Evolutionary conservation across 75 land plant species (phyloP), one percentile per base, ranked within the genome.

Genomic region (Pseudotsuga menziesii): DNA sequence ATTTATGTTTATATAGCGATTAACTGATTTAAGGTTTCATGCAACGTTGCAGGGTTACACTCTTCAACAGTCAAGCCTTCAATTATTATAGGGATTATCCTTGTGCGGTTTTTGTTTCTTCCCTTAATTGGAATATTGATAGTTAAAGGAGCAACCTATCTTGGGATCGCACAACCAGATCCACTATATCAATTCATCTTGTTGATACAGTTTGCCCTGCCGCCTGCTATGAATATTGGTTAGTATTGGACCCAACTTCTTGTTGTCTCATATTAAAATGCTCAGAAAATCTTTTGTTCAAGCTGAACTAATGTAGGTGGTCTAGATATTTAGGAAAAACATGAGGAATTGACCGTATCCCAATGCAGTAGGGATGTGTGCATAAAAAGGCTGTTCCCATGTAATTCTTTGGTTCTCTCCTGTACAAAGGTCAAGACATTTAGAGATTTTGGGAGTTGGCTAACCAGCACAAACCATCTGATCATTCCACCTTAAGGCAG

Each of bases 141-240:
- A 23, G 88, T 88, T 8, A 80, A 75, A 73, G 48, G 57, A 64
- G 94, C 86, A 23, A 4, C 25, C 12, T 56, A 56, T n/a, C 60
- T 88, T 19, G 86, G 88, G 1, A 62, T 86, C 8, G 64, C 90
- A 1, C 78, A 84, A 15, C 41, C 44, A 12, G 90, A 90, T 79
- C 80, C 90, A 29, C 63, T 92, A 19, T 92, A 78, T 78, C 88
- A 76, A 4, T 92, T 81, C 57, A 78, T 88, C 25, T 81, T 92
- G 5, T 57, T 92, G 84, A 74, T 86, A 27, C 94, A 92, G 61
- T 92, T 83, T 58, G 66, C 88, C 9, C 75, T 92, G 29, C 94
- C 94, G n/a, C 93, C 92, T 26, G 92, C 94, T 14, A 92, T 90
- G 82, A 88, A 82, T 52, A 78, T 92, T 32, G 88, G 94, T 92